Conservation (phyloP, 176 grass and related monocot genomes). For the Paspalum vaginatum region DNA sequence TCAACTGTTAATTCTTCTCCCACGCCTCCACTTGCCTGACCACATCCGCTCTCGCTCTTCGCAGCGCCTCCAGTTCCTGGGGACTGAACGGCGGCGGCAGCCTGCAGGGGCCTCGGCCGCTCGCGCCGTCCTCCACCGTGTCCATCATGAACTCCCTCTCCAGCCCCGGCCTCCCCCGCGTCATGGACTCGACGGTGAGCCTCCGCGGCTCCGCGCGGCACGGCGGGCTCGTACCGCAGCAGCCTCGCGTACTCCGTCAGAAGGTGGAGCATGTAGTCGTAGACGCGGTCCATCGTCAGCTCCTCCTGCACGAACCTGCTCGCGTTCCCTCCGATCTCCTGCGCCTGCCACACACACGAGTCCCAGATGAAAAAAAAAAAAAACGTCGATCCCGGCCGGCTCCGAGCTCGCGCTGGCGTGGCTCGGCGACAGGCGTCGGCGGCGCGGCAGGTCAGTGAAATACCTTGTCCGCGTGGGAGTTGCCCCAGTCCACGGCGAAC, state of each 20-base stretch:
- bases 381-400: too few relatives aligned
- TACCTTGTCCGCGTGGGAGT: slow-evolving; percentile 59
- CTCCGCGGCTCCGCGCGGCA: slow-evolving; percentile 38
- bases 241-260: slow-evolving; percentile 48
- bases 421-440: too few relatives aligned
- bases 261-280: slow-evolving; percentile 72
- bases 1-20: slow-evolving; percentile 13
- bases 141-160: slow-evolving; percentile 52
- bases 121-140: slow-evolving; percentile 20
- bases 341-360: slow-evolving; percentile 18
- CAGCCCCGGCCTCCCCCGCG: slow-evolving; percentile 14
- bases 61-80: slow-evolving; percentile 31
- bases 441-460: too few relatives aligned
- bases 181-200: slow-evolving; percentile 55
- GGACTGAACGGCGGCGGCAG: slow-evolving; percentile 31
- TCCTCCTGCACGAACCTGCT: slow-evolving; percentile 57
- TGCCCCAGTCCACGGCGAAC: slow-evolving; percentile 76
- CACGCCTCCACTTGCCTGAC: slow-evolving; percentile 43
- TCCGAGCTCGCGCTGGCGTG: too few relatives aligned
- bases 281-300: slow-evolving; percentile 54
- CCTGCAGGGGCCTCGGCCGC: slow-evolving; percentile 30
- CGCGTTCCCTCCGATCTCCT: slow-evolving; percentile 38
- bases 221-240: slow-evolving; percentile 48
- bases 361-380: neutral
- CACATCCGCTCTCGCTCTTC: slow-evolving; percentile 21